These are phyloP conservation scores for Toxoplasma gondii DNA, from an alignment of 169 alveolate species.

Conservation along the genomic window DNA sequence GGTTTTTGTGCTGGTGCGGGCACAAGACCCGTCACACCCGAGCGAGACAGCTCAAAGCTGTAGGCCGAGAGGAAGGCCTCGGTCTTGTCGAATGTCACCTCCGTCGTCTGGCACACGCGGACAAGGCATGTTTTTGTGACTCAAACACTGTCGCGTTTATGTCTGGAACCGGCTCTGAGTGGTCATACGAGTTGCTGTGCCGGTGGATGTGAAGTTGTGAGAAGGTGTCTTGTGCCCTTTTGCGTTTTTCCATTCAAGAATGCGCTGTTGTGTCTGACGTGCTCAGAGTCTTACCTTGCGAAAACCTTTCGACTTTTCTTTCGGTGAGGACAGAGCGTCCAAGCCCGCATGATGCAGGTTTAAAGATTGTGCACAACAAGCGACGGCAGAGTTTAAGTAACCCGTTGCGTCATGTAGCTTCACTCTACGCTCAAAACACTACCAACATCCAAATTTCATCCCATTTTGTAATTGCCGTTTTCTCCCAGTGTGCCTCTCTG, in stretches of 20 bases:
- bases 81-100: too few species aligned
- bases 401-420: too few species aligned
- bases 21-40: neutral
- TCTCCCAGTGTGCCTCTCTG: too few species aligned
- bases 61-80: too few species aligned
- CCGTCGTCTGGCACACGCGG: neutral
- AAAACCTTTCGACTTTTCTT: too few species aligned
- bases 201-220: neutral
- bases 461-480: too few species aligned
- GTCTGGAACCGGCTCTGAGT: neutral
- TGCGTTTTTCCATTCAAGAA: neutral
- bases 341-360: neutral
- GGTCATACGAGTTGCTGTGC: neutral
- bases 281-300: neutral
- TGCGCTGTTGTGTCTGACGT: neutral
- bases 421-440: too few species aligned
- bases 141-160: neutral
- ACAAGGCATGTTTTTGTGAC: neutral
- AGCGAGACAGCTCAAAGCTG: too few species aligned
- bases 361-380: neutral
- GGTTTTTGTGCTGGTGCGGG: neutral
- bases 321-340: neutral
- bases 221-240: neutral
- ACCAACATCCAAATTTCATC: too few species aligned
- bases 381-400: too few species aligned